phyloP scores from a whole-genome alignment of 495 filamentous ascomycete species.

The Chaetomium fimeti region DNA sequence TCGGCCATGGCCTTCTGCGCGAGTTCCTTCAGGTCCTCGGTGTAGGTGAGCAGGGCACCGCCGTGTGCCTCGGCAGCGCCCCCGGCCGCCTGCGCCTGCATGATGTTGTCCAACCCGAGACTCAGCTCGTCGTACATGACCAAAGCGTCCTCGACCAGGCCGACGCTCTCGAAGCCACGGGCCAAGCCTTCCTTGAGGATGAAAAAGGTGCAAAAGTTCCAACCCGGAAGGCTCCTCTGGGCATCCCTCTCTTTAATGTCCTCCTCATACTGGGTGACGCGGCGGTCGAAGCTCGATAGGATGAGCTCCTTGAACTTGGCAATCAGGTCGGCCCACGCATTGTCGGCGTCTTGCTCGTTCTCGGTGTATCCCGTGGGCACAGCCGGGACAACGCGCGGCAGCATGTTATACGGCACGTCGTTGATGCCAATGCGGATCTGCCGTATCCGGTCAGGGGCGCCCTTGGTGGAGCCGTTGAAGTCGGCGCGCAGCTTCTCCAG shows the following conservation, averaged over 20 bases:
- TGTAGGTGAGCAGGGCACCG: slow-evolving; percentile 63
- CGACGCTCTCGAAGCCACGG: slow-evolving; percentile 91
- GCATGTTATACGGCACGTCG: slow-evolving; percentile 57
- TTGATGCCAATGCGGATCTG: slow-evolving; percentile 76
- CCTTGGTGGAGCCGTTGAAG: slow-evolving; percentile 84
- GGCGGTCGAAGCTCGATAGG: slow-evolving; percentile 81
- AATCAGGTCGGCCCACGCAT: slow-evolving; percentile 78
- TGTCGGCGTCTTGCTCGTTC: slow-evolving; percentile 65
- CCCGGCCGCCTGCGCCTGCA: slow-evolving; percentile 66
- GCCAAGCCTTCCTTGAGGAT: slow-evolving; percentile 94
- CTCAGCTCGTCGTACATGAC: slow-evolving; percentile 90
- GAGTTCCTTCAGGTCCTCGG: slow-evolving; percentile 64
- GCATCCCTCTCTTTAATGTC: slow-evolving; percentile 92
- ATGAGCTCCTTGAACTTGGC: slow-evolving; percentile 84
- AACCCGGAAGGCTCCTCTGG: slow-evolving; percentile 84
- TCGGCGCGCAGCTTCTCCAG: slow-evolving; percentile 88
- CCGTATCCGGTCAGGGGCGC: slow-evolving; percentile 71
- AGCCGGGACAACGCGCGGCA: slow-evolving; percentile 55
- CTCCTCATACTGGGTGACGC: slow-evolving; percentile 93
- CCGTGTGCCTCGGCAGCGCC: slow-evolving; percentile 59
- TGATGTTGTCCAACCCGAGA: slow-evolving; percentile 75
- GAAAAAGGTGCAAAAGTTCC: slow-evolving; percentile 99
- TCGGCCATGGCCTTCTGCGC: slow-evolving; percentile 50
- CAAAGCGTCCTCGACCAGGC: slow-evolving; percentile 90
- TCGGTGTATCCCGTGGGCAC: slow-evolving; percentile 60